Evolutionary conservation across 2,329 filamentous ascomycete species (phyloP).

Genomic region (Acarospora socialis): DNA sequence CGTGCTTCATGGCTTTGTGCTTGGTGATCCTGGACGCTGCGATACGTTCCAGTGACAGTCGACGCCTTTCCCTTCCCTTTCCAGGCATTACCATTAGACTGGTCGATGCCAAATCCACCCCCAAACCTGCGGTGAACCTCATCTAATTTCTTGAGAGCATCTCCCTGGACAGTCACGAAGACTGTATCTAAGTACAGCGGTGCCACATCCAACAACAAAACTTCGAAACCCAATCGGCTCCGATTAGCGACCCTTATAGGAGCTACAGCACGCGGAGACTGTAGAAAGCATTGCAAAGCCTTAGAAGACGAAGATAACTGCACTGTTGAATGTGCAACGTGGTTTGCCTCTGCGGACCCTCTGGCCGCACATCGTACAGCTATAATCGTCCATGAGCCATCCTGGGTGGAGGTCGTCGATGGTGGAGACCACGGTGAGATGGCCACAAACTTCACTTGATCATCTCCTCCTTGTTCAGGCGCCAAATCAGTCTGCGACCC

Average conservation of each 20-base stretch:
- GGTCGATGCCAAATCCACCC: slow-evolving; percentile 35
- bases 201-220: slow-evolving; percentile 66
- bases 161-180: slow-evolving; percentile 72
- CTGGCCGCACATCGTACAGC: slow-evolving; percentile 46
- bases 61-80: slow-evolving; percentile 13
- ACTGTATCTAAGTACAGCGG: slow-evolving; percentile 71
- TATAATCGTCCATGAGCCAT: slow-evolving; percentile 70
- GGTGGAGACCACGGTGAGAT: slow-evolving; percentile 32
- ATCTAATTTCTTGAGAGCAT: slow-evolving; percentile 65
- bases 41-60: slow-evolving; percentile 23
- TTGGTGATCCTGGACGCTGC: slow-evolving; percentile 32
- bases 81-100: slow-evolving; percentile 21
- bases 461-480: slow-evolving; percentile 17
- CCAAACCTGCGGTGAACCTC: slow-evolving; percentile 74
- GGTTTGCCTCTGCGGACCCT: slow-evolving; percentile 37
- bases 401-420: slow-evolving; percentile 32
- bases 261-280: slow-evolving; percentile 55
- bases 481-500: slow-evolving; percentile 5
- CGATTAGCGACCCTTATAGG: slow-evolving; percentile 61
- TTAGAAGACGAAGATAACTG: slow-evolving; percentile 60
- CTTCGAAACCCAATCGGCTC: slow-evolving; percentile 65
- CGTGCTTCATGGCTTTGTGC: slow-evolving; percentile 34
- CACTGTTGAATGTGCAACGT: slow-evolving; percentile 61
- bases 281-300: slow-evolving; percentile 66
- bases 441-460: slow-evolving; percentile 30